Percentiles rank a stretch among this genome's conserved stretches.
Evolutionary conservation across 1,284 basidiomycete genomes (phyloP).

Genomic region (Pseudozyma sp.): DNA sequence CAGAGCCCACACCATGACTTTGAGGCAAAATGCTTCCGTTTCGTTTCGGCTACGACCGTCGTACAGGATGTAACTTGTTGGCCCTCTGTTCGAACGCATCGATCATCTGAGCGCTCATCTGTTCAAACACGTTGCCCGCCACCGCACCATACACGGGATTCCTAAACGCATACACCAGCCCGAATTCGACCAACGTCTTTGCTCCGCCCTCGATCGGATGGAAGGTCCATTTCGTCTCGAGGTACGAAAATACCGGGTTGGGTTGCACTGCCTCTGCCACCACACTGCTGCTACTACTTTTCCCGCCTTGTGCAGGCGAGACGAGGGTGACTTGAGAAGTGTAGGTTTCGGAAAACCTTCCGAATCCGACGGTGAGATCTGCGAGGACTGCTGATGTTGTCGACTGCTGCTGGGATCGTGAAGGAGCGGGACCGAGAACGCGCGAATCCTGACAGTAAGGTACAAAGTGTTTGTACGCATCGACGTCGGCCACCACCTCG

Average conservation of each 20-base stretch:
- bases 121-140: constrained; percentile 84
- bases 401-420: neutral
- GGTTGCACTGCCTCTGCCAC: constrained; percentile 45
- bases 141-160: constrained; percentile 86
- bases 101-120: constrained; percentile 88
- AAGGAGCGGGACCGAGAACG: constrained; percentile 71
- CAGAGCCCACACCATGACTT: too few species aligned
- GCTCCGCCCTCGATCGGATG: constrained; percentile 15
- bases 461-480: constrained; percentile 85
- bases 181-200: constrained; percentile 57
- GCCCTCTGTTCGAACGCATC: constrained; percentile 87
- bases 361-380: constrained; percentile 88
- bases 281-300: constrained; percentile 18
- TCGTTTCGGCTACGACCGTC: neutral
- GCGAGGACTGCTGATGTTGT: constrained; percentile 72
- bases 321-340: constrained; percentile 82
- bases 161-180: constrained; percentile 83
- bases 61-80: constrained; percentile 18
- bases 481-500: constrained; percentile 85
- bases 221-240: constrained; percentile 78
- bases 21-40: neutral
- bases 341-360: constrained; percentile 87
- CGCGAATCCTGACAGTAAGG: constrained; percentile 87
- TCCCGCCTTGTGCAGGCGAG: constrained; percentile 78
- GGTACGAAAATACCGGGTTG: constrained; percentile 83